Evolutionary conservation across 2,329 filamentous ascomycete species (phyloP), one percentile per base, ranked within the genome.

Genomic region (Hypoxylon sp.): DNA sequence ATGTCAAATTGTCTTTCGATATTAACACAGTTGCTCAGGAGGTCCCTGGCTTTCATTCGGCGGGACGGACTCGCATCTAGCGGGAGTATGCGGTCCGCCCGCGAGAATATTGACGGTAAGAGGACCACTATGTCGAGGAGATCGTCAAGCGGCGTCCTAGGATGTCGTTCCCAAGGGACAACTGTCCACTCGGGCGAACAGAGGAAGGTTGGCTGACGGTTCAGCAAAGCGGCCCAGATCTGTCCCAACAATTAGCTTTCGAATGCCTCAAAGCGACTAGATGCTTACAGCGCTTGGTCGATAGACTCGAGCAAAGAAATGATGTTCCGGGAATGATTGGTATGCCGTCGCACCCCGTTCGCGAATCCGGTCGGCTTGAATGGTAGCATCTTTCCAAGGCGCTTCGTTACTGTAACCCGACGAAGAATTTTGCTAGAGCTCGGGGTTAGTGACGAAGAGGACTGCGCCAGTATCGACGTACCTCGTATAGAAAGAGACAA

Each of bases 291-390:
- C 84, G 52, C 79, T 82, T 13, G 84, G 85, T 24, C 87, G 83
- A 69, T 85, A 88, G 4, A 88, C 81, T 10, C 86, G 82, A 24
- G 83, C 82, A 62, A 88, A 89, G 73, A 87, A 88, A 72, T 89
- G 86, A 64, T 89, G 87, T 10, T 84, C 80, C 1, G 87, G 87
- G 58, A 89, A 89, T 0, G 76, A 76, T 39, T 79, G 79, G 67
- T 87, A 88, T 46, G 78, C 75, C 2, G 78, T 76, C 0, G 87
- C 84, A 0, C 86, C 86, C 17, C 80, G 75, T 24, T 79, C 79
- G 51, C 79, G 79, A 54, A 87, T 76, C 8, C 69, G 66, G 63
- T 80, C 79, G 56, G 73, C 71, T 37, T 82, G 76, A 15, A 78
- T 73, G 1, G 79, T 72, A 1, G 79, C 74, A 17, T 79, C 75